Evolutionary conservation across 108 stramenopile species (phyloP), one percentile per base, ranked within the genome.

Genomic region (Schizochytrium sp.): DNA sequence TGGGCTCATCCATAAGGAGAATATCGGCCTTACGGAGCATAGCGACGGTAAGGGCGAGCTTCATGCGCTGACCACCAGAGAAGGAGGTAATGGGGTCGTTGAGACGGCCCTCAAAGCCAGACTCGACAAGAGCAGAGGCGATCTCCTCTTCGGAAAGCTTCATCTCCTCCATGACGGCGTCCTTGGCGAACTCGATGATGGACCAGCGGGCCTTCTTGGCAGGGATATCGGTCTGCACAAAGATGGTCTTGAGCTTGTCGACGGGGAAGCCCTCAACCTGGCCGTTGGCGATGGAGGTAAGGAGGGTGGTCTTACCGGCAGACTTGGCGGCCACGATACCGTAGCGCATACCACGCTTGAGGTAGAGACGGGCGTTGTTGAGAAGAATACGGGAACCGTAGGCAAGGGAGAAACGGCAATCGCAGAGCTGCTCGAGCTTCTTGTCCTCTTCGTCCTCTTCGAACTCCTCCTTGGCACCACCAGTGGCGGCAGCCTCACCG

Each of bases 341-440:
- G 93, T 99, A 99, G 88, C 96, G 96, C 89, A 96, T 95, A 90
- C 98, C 98, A 76, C 99, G 95, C 89, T 97, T 97, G 64, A 99
- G 94, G 93, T 94, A 95, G 98, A 99, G 97, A 91, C 96, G 97
- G 72, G 99, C 98, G 95, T 99, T 99, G 97, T 99, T 97, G 49
- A 99, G 96, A 72, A 99, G 96, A 93, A 99, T 98, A 93, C 98
- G 98, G 89, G 99, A 98, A 93, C 98, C 99, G 95, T 99, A 99
- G 15, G 99, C 99, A 72, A 99, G 95, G 57, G 99, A 98, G 94
- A 99, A 99, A 83, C 96, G 95, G 93, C 98, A 98, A 96, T 99
- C 98, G 93, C 98, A 99, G 47, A 99, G 94, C 88, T 98, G 97
- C 92, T 99, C 98, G 87, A 97, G 97, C 90, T 91, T 92, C 40